Evolutionary conservation across 257 asterid species (phyloP), one percentile per base, ranked within the genome.

Genomic region (Solanum tacnaense): DNA sequence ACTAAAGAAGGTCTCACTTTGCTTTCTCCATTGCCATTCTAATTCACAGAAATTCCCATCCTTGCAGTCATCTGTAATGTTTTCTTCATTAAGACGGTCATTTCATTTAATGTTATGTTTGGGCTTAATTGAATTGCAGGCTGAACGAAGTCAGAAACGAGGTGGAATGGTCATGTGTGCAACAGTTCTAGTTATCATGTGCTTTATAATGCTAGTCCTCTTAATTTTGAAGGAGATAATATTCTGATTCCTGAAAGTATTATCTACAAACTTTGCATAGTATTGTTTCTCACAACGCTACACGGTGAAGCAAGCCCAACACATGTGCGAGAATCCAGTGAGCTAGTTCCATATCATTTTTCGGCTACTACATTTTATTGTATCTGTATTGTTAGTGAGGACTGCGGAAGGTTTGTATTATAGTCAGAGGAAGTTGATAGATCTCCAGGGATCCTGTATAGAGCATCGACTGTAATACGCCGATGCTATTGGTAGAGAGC

Each of bases 111-210:
- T 49, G 18, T 87, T 87, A 65, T 87, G 74, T 79, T 79, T 60
- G 72, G 71, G 67, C 36, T 79, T 62, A 58, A 88, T 75, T 87
- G 83, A 84, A 65, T 72, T 92, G 93, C 99, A 97, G 99, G 99
- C 99, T 0, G 99, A 97, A 91, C 96, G 92, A 95, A 94, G 94
- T 38, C 99, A 95, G 82, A 96, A 96, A 88, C 95, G 93, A 88
- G 98, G 99, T 65, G 99, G 99, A 49, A 95, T 97, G 98, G 99
- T 97, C 84, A 93, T 93, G 98, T 97, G 99, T 36, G 99, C 98
- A 13, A 88, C 98, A 3, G 92, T 92, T 84, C 98, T 97, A 32
- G 91, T 97, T 67, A 96, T 97, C 81, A 95, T 96, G 99, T 97
- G 99, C 91, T 93, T 94, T 32, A 91, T 97, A 44, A 95, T 97